Base-by-base conservation (phyloP, 371 early-diverging fungal species). In the Cokeromyces recurvatus region DNA sequence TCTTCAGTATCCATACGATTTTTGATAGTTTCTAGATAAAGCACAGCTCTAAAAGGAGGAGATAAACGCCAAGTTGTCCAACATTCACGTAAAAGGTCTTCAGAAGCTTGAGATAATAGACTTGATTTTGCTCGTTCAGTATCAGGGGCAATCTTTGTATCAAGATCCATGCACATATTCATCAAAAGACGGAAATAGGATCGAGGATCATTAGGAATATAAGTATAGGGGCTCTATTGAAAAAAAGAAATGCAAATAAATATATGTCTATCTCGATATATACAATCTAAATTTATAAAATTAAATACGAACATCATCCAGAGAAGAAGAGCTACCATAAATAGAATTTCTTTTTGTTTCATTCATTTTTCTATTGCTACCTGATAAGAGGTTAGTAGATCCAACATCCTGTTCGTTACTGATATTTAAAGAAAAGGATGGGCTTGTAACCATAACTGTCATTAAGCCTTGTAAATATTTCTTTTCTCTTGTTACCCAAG, bases 11-110 rank as follows among this genome's bases (percentile, higher is more conserved):
- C 66, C 58, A 55, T 68, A 65, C 64, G 65, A 51, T 64, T 60
- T 49, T 81, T 79, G 34, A 86, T 64, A 4, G 82, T 55, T 37
- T 86, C 87, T 43, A 87, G 63, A 29, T 82, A 75, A 20, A 84
- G 70, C 6, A 82, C 79, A 22, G 79, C 80, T 38, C 86, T 66
- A 48, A 71, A 86, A 8, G 84, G 78, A 1, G 77, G 70, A 16
- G 85, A 79, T 32, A 87, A 42, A 39, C 87, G 73, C 87, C 87
- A 87, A 0, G 81, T 79, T 24, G 79, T 77, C 43, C 78, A 79
- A 46, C 84, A 79, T 45, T 86, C 86, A 38, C 81, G 79, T 24
- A 87, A 62, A 11, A 87, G 51, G 15, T 81, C 79, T 36, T 74
- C 82, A 1, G 84, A 81, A 14, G 70, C 60, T 12, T 65, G 62